Base-by-base conservation (phyloP, 2,329 filamentous ascomycete species). In the Botrytis galanthina region DNA sequence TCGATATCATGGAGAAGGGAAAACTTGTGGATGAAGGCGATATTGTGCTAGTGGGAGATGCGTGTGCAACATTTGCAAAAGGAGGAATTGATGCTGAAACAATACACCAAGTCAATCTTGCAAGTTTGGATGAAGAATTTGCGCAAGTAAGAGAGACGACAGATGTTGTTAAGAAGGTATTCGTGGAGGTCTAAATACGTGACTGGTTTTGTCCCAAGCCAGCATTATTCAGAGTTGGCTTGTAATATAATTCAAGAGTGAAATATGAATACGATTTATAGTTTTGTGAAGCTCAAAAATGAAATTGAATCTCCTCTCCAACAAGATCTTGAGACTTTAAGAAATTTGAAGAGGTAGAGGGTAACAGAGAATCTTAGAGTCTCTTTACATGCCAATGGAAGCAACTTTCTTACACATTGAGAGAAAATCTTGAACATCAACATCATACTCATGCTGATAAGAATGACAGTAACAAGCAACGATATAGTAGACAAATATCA, bases 31-130 rank as follows among this genome's bases (percentile, higher is more conserved):
- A 51, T 14, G 63, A n/a, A 26, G 63, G 63, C 7, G 63, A 67
- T 29, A 37, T 67, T 29, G 29, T 67, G 18, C 44, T 67, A 2
- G 63, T 67, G n/a, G 46, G 64, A 29, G 64, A 68, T 54, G 64
- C 46, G 26, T 68, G 64, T 54, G 64, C 64, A 29, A 54, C 46
- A 29, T 68, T 54, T 54, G 64, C 46, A 12, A 68, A 39, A 22
- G 64, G 64, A 16, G 35, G 35, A 5, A 39, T 54, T 7, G 64
- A 68, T 54, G 46, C 64, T 54, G 64, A 68, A 35, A 68, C 46
- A 22, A 54, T 68, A 54, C 64, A 68, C 35, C 35, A 22, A 54
- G 64, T 54, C n/a, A 68, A 68, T 12, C 64, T 68, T 68, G 64
- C 26, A 22, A 68, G 64, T 35, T 54, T 68, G 64, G 46, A 54